Conservation (phyloP, 1,139 yeast genomes). For the Pichiaceae sp. region DNA sequence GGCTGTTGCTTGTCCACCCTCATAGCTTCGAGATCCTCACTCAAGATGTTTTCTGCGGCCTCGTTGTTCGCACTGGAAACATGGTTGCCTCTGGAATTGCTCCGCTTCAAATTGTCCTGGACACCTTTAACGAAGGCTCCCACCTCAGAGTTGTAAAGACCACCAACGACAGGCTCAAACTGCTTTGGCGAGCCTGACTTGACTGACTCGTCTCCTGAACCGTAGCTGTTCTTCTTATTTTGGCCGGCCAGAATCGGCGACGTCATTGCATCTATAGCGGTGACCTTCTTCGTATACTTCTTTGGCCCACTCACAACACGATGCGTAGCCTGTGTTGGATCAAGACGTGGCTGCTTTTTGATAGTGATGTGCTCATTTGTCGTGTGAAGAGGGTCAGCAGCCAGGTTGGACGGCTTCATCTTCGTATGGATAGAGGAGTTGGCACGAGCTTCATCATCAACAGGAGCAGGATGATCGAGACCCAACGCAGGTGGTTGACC, state of each 20-base stretch:
- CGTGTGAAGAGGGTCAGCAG: conserved; percentile 74
- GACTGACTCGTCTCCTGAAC: background rate
- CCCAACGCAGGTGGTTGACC: conserved; percentile 1
- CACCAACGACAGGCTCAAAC: background rate
- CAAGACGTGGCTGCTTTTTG: conserved; percentile 36
- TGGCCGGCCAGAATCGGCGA: background rate
- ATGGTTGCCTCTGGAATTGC: conserved; percentile 5
- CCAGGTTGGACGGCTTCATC: conserved; percentile 58
- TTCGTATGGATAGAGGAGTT: background rate
- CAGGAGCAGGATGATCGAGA: background rate
- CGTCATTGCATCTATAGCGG: background rate
- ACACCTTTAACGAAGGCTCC: conserved; percentile 34
- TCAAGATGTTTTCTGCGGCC: background rate
- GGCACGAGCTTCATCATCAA: background rate
- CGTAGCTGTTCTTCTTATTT: background rate
- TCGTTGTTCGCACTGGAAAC: background rate
- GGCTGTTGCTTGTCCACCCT: conserved; percentile 4
- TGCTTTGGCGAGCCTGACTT: background rate
- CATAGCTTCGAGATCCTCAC: conserved; percentile 1
- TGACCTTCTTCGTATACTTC: background rate
- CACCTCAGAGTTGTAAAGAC: conserved; percentile 40
- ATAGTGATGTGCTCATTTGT: conserved; percentile 63
- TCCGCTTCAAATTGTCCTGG: conserved; percentile 17
- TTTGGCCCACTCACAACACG: background rate
- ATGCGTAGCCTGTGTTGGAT: background rate